phyloP scores from a whole-genome alignment of 192 early-diverging fungal genomes.

The Rhizoclosmatium sp. region DNA sequence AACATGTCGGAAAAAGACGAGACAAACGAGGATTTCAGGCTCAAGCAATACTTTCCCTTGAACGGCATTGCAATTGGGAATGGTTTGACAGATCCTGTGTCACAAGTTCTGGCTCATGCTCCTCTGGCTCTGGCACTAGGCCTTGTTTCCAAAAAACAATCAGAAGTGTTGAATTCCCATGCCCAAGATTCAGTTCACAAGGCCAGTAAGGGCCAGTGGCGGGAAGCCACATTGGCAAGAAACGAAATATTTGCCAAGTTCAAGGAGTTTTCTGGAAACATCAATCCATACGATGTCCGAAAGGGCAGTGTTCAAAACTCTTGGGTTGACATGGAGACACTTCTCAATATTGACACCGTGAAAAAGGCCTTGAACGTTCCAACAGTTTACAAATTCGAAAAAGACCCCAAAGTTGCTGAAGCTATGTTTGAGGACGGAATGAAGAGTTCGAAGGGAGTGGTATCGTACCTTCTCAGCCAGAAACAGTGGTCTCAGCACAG shows the following conservation, averaged over 20 bases:
- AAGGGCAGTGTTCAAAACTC: constrained; percentile 68
- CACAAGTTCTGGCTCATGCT: constrained; percentile 65
- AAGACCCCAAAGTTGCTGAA: constrained; percentile 62
- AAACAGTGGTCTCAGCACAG: neutral
- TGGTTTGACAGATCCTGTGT: constrained; percentile 70
- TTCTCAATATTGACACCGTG: constrained; percentile 62
- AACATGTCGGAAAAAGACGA: neutral
- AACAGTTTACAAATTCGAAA: constrained; percentile 49
- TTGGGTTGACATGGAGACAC: constrained; percentile 65
- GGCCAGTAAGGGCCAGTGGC: constrained; percentile 59
- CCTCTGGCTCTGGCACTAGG: constrained; percentile 64
- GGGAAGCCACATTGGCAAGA: constrained; percentile 56
- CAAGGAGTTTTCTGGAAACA: constrained; percentile 68
- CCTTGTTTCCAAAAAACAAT: constrained; percentile 56
- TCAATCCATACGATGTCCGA: constrained; percentile 84
- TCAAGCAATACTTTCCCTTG: constrained; percentile 41
- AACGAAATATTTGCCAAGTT: constrained; percentile 70
- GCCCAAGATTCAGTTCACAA: constrained; percentile 51
- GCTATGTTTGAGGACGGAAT: constrained; percentile 69
- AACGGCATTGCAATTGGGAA: constrained; percentile 69
- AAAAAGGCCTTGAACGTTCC: constrained; percentile 70
- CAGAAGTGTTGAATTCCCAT: constrained; percentile 42
- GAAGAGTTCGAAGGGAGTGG: constrained; percentile 63
- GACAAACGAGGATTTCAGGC: neutral
- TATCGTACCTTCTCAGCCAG: constrained; percentile 58